A percentile compares a stretch with the other conserved stretches of the same genome.
These are phyloP conservation scores for Lineolata rhizophorae DNA, from an alignment of 495 filamentous ascomycete species.

Conservation along the genomic window DNA sequence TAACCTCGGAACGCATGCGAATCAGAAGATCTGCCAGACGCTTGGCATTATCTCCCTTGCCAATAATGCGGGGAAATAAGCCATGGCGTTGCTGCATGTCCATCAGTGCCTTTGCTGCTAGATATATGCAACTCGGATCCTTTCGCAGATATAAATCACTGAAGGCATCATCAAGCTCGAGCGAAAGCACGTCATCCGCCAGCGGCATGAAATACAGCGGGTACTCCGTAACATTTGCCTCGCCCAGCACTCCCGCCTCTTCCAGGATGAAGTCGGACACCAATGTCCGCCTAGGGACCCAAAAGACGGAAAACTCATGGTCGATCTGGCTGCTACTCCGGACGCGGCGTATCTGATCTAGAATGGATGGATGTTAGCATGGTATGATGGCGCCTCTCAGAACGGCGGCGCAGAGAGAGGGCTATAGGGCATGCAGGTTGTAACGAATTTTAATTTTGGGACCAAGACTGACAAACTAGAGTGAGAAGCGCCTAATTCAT, in stretches of 20 bases:
- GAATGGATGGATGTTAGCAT: constrained; percentile 28
- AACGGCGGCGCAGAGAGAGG: constrained; percentile 24
- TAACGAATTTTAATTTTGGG: constrained; percentile 31
- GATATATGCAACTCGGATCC: constrained; percentile 73
- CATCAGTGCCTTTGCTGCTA: constrained; percentile 87
- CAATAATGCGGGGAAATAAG: constrained; percentile 83
- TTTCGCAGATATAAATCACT: constrained; percentile 73
- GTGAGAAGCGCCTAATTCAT: constrained; percentile 33
- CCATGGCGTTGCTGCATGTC: constrained; percentile 77
- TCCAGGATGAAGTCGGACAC: constrained; percentile 85
- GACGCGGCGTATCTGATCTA: constrained; percentile 81
- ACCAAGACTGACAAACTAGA: constrained; percentile 42
- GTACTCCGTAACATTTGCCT: constrained; percentile 70
- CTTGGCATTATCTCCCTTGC: constrained; percentile 87
- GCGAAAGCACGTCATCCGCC: constrained; percentile 72
- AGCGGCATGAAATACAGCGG: constrained; percentile 78
- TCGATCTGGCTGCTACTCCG: constrained; percentile 65
- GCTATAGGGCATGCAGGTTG: constrained; percentile 15
- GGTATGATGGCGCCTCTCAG: constrained; percentile 30
- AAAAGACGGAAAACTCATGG: constrained; percentile 89
- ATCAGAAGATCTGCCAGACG: constrained; percentile 71
- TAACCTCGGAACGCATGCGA: constrained; percentile 78
- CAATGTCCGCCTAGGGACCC: constrained; percentile 76
- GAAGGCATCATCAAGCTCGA: constrained; percentile 78
- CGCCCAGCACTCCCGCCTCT: constrained; percentile 79